Base-by-base conservation (phyloP, 2,329 filamentous ascomycete species). In the Aspergillus novofumigatus region DNA sequence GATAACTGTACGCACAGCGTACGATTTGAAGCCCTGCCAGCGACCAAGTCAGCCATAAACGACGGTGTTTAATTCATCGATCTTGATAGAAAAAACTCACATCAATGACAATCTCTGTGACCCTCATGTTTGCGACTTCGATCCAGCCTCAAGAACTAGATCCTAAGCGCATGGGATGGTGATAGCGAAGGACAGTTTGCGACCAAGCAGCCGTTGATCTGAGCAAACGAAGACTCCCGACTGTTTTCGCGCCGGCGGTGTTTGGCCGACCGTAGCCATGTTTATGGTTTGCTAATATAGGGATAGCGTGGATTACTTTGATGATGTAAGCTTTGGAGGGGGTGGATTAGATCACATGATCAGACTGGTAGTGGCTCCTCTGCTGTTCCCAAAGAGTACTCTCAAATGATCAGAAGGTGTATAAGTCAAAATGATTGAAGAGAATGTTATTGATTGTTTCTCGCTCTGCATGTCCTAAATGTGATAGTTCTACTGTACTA, bases 31-130 rank as follows among this genome's bases (percentile, higher is more conserved):
- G 62, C 77, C 77, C 75, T 76, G 59, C 54, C 41, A 52, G 52
- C 35, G 6, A 7, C 20, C 4, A 14, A 23, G 44, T 44, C 35
- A 42, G 61, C 26, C 59, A 68, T 60, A 65, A 63, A 52, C 53
- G 48, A 47, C 28, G 32, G 7, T 3, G 47, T 42, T 51, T 21
- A 9, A 21, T 20, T 48, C 26, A 14, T 26, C 35, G 5, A 2
- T 49, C 41, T 14, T 10, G n/a, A 28, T 10, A 35, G 26, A 29
- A 21, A n/a, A 38, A 28, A 67, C 71, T 62, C 60, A 76, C 77
- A 67, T 80, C 77, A 62, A 80, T 79, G 66, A 80, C 74, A 64
- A 80, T 73, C 65, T 80, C 77, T 28, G 75, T 75, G 63, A 80
- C 78, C 71, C 76, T 74, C 77, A 80, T 80, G 60, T 56, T 73